Base-by-base conservation (phyloP, 352 stramenopile species). In the Phytophthora europaea region DNA sequence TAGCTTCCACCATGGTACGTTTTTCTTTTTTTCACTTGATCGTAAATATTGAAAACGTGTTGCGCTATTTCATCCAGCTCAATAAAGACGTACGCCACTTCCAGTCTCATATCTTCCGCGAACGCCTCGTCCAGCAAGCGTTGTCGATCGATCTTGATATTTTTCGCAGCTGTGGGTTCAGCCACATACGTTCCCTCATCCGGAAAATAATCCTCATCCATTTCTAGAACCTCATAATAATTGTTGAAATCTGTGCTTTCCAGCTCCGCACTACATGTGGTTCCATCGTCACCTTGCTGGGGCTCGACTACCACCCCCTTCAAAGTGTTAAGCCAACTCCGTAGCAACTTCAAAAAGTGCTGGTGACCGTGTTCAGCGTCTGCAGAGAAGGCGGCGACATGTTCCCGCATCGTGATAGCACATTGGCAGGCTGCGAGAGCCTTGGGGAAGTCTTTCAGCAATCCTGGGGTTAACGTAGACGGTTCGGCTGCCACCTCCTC, bases 1-100 rank as follows among this genome's bases (percentile, higher is more conserved):
- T 77, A 8, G 76, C 73, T 15, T 83, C 76, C 9, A 83, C 47
- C 40, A 83, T 34, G 31, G 76, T 79, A 15, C 76, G 73, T 12
- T 65, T 23, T 55, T 81, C n/a, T 57, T 9, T 47, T 54, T 50
- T 81, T 81, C 40, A 81, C 76, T 8, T 74, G 58, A 4, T 58
- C 45, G 26, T 76, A 76, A 12, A 65, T 59, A 4, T 23, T 63
- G 28, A 72, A 73, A 7, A 78, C 72, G 7, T 31, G 50, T 38
- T 72, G 43, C 15, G 52, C 61, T 12, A 73, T 23, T 20, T 73
- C 66, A 8, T 80, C 73, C 5, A 81, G 51, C 43, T 83, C 73
- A 40, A 79, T 36, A 16, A 81, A 61, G 20, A 81, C 66, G 18
- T 61, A 73, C 13, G 66, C 40, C 4, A 75, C 47, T 50, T 79